Evolutionary conservation across 2,329 filamentous ascomycete species (phyloP), one percentile per base, ranked within the genome.

Genomic region (Xylariales sp.): DNA sequence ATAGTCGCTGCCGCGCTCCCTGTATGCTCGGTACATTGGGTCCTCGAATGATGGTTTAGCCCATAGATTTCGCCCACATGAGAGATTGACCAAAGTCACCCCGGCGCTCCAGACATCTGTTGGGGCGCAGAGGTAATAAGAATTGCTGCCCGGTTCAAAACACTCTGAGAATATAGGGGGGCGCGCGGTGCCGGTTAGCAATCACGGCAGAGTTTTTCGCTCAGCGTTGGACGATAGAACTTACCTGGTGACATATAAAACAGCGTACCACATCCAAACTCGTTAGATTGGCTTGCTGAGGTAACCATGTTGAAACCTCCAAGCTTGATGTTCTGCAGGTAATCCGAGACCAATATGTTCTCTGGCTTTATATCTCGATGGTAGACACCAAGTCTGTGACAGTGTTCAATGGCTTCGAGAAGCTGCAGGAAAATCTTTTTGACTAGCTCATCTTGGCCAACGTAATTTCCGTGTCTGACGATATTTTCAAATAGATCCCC

Each of bases 171-270:
- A n/a, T n/a, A n/a, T n/a, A n/a, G n/a, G n/a, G n/a, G n/a, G n/a
- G n/a, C n/a, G n/a, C n/a, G n/a, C n/a, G n/a, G n/a, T n/a, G n/a
- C n/a, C n/a, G n/a, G n/a, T n/a, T n/a, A n/a, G n/a, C n/a, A n/a
- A n/a, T n/a, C n/a, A n/a, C 30, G 40, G 35, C 37, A 41, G 39
- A 37, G 35, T n/a, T n/a, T n/a, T n/a, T n/a, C n/a, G n/a, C n/a
- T n/a, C n/a, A n/a, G 38, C 27, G 33, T 41, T 28, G 36, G 31
- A 42, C 30, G 37, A 33, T 43, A n/a, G 48, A 47, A 70, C 78
- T 63, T 85, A 96, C 91, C 91, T 78, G 93, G 93, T 58, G 89
- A 95, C 93, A 97, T 98, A 70, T 98, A 98, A 57, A 97, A 97
- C 11, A 91, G 97, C 21, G 93, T 97, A 47, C 93, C 93, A 62